phyloP scores from a whole-genome alignment of 768 basidiomycete genomes.

The Trametes elegans region DNA sequence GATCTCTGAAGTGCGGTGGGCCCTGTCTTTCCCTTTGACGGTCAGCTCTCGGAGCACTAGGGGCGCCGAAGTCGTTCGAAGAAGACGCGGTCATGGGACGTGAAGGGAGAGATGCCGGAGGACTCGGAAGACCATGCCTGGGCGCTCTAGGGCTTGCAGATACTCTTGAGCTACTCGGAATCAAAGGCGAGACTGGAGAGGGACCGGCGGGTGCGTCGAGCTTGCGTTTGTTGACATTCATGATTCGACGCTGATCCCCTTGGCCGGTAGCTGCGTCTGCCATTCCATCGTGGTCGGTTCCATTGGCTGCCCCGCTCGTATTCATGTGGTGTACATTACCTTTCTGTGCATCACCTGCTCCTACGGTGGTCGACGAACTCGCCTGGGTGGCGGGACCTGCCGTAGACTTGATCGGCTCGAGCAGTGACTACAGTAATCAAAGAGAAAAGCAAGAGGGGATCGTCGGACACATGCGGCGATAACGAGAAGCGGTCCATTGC shows the following conservation, averaged over 20 bases:
- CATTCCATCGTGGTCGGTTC: conserved; percentile 3
- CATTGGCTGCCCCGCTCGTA: not conserved
- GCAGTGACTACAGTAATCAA: conserved; percentile 29
- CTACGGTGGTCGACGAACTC: conserved; percentile 1
- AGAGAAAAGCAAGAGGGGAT: conserved; percentile 25
- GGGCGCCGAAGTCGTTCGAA: not conserved
- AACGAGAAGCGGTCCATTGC: conserved; percentile 32
- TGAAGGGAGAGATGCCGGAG: conserved; percentile 4
- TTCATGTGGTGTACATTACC: conserved; percentile 15
- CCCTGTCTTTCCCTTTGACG: conserved; percentile 4
- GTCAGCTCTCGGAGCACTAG: not conserved
- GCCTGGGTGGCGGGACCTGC: conserved; percentile 4
- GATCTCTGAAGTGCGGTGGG: conserved; percentile 2
- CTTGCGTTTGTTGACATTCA: conserved; percentile 27
- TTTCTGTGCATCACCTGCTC: conserved; percentile 19
- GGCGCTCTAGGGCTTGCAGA: conserved; percentile 1
- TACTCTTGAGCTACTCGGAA: not conserved
- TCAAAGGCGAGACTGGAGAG: not conserved
- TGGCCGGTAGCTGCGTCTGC: conserved; percentile 8
- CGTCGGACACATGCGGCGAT: conserved; percentile 29
- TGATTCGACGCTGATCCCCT: conserved; percentile 21
- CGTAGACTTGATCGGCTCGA: conserved; percentile 20
- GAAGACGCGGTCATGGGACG: not conserved
- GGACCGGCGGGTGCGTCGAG: conserved; percentile 2
- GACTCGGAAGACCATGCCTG: not conserved